These are phyloP conservation scores for Aspergillus flavus DNA, from an alignment of 2,329 filamentous ascomycete genomes.

Conservation along the genomic window DNA sequence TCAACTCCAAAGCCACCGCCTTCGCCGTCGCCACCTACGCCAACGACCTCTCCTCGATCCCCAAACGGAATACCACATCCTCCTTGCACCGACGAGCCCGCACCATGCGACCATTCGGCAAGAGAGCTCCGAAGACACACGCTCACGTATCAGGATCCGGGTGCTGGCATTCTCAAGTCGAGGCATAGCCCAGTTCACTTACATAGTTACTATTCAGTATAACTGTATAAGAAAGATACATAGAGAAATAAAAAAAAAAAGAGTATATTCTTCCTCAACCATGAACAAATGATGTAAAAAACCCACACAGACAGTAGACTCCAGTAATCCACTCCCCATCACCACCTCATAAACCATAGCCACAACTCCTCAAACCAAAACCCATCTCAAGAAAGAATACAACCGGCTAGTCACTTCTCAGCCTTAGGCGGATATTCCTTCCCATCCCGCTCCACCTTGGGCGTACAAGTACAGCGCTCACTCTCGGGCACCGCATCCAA, in stretches of 20 bases:
- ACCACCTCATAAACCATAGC: background rate
- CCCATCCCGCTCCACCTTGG: slow-evolving; percentile 63
- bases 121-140: slow-evolving; percentile 14
- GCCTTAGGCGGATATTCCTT: slow-evolving; percentile 68
- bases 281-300: background rate
- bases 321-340: background rate
- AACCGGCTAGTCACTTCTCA: slow-evolving; percentile 43
- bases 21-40: slow-evolving; percentile 33
- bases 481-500: slow-evolving; percentile 61
- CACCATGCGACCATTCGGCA: background rate
- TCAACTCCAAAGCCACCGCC: slow-evolving; percentile 30
- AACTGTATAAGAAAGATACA: background rate
- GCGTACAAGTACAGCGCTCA: slow-evolving; percentile 68
- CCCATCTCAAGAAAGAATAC: slow-evolving; percentile 16
- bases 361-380: background rate
- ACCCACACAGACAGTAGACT: background rate
- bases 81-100: background rate
- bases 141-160: slow-evolving; percentile 22
- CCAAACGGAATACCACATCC: slow-evolving; percentile 12
- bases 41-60: slow-evolving; percentile 25
- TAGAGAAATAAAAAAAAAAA: background rate
- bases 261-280: background rate
- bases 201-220: background rate
- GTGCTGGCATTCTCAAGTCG: slow-evolving; percentile 26
- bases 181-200: background rate